These are phyloP conservation scores for Rhytidiadelphus loreus DNA, from an alignment of 225 moss, liverwort and hornwort species.

Conservation along the genomic window DNA sequence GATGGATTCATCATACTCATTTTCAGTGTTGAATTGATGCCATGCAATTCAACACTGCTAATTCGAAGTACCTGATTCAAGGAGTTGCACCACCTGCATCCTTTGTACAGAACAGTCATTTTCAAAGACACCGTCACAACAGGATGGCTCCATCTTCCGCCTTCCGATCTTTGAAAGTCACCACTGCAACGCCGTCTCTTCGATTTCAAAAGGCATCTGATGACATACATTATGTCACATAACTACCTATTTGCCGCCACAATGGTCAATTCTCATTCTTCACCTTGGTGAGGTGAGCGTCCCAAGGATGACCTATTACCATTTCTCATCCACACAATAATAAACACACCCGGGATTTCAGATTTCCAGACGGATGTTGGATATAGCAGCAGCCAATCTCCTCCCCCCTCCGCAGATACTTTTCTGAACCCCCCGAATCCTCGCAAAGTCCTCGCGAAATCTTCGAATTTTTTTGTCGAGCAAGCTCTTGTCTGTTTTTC, in stretches of 20 bases:
- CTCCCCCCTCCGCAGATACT: not conserved
- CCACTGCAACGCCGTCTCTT: slow-evolving; percentile 10
- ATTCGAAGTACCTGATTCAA: not conserved
- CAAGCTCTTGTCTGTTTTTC: not conserved
- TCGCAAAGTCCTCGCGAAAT: not conserved
- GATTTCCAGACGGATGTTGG: slow-evolving; percentile 1
- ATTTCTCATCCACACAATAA: slow-evolving; percentile 14
- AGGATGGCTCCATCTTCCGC: not conserved
- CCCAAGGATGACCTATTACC: not conserved
- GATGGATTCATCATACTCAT: not conserved
- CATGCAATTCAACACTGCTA: not conserved
- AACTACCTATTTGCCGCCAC: not conserved
- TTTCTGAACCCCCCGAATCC: not conserved
- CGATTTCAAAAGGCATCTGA: slow-evolving; percentile 7
- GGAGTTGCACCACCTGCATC: not conserved
- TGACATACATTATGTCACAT: not conserved
- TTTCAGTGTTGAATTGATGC: too few species aligned
- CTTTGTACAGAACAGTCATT: not conserved
- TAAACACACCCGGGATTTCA: not conserved
- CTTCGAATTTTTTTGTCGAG: not conserved
- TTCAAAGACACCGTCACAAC: not conserved
- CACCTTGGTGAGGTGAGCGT: not conserved
- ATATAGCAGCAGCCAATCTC: slow-evolving; percentile 20
- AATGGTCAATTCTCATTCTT: not conserved
- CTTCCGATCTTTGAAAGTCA: not conserved